A percentile compares a stretch with the other conserved stretches of the same genome.
Conservation (phyloP, 2,329 filamentous ascomycete species). For the Ophiostoma perfectum region DNA sequence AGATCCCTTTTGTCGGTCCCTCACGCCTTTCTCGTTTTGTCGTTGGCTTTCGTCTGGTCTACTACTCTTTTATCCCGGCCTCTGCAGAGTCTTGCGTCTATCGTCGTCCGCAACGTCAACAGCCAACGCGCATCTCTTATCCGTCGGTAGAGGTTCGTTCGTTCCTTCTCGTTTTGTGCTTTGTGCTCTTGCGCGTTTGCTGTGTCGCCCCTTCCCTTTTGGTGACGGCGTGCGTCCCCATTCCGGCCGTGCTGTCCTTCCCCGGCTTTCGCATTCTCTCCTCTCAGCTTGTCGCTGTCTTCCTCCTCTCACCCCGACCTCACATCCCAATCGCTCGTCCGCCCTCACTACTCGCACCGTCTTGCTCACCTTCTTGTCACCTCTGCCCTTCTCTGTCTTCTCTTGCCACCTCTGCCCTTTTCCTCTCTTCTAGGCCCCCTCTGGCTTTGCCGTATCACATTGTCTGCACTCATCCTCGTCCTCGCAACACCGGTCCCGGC, state of each 20-base stretch:
- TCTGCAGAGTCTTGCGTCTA: neutral
- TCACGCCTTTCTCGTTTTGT: neutral
- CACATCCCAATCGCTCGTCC: no score
- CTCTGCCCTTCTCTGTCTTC: neutral
- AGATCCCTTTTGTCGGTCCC: neutral
- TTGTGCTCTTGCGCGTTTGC: neutral
- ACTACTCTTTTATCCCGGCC: neutral
- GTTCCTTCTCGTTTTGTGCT: neutral
- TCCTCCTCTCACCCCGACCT: neutral
- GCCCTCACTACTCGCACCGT: neutral
- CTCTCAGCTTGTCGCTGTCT: no score
- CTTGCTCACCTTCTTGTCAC: neutral
- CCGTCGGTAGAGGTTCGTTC: conserved; percentile 8
- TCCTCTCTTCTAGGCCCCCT: no score
- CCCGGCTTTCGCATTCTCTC: conserved; percentile 5
- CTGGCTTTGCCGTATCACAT: neutral
- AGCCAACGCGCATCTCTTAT: neutral
- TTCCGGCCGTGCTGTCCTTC: neutral
- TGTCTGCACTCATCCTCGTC: neutral
- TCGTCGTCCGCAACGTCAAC: neutral
- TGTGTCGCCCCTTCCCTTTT: conserved; percentile 7
- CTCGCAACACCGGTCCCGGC: neutral
- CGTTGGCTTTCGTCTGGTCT: neutral
- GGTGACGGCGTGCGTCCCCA: neutral
- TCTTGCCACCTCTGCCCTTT: no score